Base-by-base conservation (phyloP, 305 asterid species). In the Striga hermonthica region DNA sequence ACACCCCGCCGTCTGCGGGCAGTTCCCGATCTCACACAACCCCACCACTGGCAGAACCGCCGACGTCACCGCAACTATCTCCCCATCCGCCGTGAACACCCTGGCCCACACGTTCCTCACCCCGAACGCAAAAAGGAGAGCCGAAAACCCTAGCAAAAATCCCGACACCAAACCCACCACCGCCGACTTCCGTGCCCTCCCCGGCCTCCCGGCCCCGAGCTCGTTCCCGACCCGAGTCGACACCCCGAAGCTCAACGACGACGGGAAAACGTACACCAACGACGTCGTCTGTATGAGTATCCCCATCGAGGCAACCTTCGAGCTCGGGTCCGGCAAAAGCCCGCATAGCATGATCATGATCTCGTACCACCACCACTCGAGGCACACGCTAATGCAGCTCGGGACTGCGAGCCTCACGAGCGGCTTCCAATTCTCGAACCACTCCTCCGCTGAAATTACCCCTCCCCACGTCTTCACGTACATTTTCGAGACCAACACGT, bases 281-380 rank as follows among this genome's bases (percentile, higher is more conserved):
- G 85, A 74, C 0, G 85, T 82, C 0, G 85, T 80, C 38, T 82
- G 88, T 3, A 82, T 82, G 4, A 82, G 70, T 6, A 82, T 80
- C 15, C 88, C 88, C 88, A 82, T 82, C 0, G 88, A 82, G 0
- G 85, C 85, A 0, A 82, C 80, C 10, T 85, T 78, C 31, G 82
- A 81, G 12, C 78, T 78, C 9, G 88, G 88, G 50, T 75, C 80
- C 0, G 70, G 9, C 22, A 83, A 65, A 1, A 83, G 49, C 1
- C 85, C 85, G 39, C 88, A 83, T 1, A 80, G 11, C 13, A 83
- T 16, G n/a, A 80, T 83, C 88, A 83, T 83, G 62, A 83, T 76
- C 45, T 83, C 88, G 31, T 83, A 83, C 88, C 88, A 83, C 88
- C 88, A 83, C 88, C 88, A 83, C 56, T 83, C 88, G 4, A 83